A percentile compares a stretch with the other conserved stretches of the same genome.
phyloP scores from a whole-genome alignment of 2,329 filamentous ascomycete species.

The Venturia aucupariae region DNA sequence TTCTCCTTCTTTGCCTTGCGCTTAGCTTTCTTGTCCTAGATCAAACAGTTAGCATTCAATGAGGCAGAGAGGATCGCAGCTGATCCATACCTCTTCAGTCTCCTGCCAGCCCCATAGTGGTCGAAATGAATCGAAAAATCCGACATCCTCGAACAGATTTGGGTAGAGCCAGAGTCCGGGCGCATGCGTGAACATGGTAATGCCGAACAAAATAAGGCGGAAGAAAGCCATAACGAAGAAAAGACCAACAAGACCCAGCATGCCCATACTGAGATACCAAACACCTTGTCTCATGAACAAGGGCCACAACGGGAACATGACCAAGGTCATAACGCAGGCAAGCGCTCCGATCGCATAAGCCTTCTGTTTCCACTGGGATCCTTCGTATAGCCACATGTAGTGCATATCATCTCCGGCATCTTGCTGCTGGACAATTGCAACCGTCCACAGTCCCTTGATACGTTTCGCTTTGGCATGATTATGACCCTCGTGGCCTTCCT shows the following conservation, averaged over 20 bases:
- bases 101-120: constrained; percentile 98
- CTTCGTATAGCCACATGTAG: constrained; percentile 95
- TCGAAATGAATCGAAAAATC: constrained; percentile 94
- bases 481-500: constrained; percentile 58
- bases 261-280: constrained; percentile 93
- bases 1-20: constrained; percentile 25
- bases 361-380: constrained; percentile 87
- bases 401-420: constrained; percentile 80
- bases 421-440: constrained; percentile 92
- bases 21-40: constrained; percentile 18
- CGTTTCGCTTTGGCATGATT: constrained; percentile 57
- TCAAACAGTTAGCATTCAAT: neutral
- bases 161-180: constrained; percentile 98
- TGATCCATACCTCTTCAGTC: constrained; percentile 33
- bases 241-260: constrained; percentile 77
- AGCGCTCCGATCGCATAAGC: constrained; percentile 80
- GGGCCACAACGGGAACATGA: constrained; percentile 95
- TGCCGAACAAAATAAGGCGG: constrained; percentile 84
- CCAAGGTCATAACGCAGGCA: constrained; percentile 72
- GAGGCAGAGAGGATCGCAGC: constrained; percentile 20
- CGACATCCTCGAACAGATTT: constrained; percentile 96
- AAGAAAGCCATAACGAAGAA: constrained; percentile 99
- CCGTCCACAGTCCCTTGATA: constrained; percentile 92
- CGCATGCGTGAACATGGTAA: constrained; percentile 75
- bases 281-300: constrained; percentile 83